Conservation (phyloP, 176 grass and related monocot genomes). For the Rhynchospora pubera region DNA sequence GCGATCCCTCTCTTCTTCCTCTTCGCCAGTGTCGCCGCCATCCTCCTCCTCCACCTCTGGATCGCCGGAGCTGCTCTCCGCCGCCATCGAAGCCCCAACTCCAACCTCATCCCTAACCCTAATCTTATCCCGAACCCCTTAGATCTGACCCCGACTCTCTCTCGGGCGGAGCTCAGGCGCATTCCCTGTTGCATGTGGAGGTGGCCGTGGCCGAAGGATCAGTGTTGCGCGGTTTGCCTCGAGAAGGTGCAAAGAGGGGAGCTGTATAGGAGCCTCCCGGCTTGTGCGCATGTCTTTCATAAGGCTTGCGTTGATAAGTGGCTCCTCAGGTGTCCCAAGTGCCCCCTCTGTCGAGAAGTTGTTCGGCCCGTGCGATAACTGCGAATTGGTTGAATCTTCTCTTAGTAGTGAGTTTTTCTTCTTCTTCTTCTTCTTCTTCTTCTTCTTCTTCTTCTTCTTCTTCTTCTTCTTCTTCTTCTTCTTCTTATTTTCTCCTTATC, state of each 20-base stretch:
- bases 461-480: slow-evolving; percentile 16
- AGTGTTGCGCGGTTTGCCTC: slow-evolving; percentile 51
- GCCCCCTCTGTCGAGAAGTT: slow-evolving; percentile 67
- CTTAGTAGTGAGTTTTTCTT: not conserved
- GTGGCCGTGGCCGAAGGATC: not conserved
- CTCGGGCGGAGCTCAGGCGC: slow-evolving; percentile 25
- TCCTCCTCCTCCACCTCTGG: slow-evolving; percentile 61
- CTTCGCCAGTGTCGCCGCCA: slow-evolving; percentile 45
- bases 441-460: too few relatives aligned
- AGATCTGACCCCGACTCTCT: slow-evolving; percentile 29
- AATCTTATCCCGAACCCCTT: not conserved
- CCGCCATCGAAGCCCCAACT: slow-evolving; percentile 8
- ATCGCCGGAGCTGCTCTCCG: slow-evolving; percentile 54
- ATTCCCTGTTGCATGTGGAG: slow-evolving; percentile 29
- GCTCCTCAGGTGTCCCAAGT: slow-evolving; percentile 48
- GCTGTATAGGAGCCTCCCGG: slow-evolving; percentile 53
- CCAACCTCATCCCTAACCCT: not conserved
- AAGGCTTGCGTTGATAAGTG: slow-evolving; percentile 70
- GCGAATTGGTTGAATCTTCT: not conserved
- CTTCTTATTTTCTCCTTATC: too few relatives aligned
- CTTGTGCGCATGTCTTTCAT: slow-evolving; percentile 67
- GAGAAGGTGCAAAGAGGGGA: slow-evolving; percentile 41
- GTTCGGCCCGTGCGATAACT: slow-evolving; percentile 16
- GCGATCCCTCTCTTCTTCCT: slow-evolving; percentile 67
- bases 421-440: not conserved